A percentile compares a stretch with the other conserved stretches of the same genome.
Evolutionary conservation across 768 basidiomycete species (phyloP).

Genomic region (Rhodotorula kratochvilovae): DNA sequence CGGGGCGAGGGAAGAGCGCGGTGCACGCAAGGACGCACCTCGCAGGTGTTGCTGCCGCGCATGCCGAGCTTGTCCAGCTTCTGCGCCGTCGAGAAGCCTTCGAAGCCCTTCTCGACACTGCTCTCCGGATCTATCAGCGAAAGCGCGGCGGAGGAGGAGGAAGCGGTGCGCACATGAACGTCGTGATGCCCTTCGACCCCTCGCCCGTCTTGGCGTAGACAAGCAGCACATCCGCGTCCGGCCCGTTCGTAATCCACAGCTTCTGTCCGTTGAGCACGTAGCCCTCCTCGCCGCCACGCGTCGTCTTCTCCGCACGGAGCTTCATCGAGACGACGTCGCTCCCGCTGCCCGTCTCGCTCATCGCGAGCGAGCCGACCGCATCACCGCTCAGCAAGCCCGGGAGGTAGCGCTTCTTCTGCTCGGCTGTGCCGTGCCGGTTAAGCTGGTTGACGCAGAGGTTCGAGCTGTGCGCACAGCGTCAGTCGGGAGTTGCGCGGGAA

Average conservation of each 20-base stretch:
- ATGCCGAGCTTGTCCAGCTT: conserved; percentile 95
- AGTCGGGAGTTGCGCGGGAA: conserved; percentile 53
- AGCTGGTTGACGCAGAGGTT: conserved; percentile 84
- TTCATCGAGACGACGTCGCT: conserved; percentile 88
- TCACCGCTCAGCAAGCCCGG: conserved; percentile 69
- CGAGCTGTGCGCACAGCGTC: conserved; percentile 48
- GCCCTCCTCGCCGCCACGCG: conserved; percentile 54
- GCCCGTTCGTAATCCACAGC: conserved; percentile 81
- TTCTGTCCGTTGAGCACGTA: conserved; percentile 83
- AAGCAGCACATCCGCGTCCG: conserved; percentile 79
- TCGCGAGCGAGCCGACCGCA: conserved; percentile 79
- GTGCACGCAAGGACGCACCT: conserved; percentile 56
- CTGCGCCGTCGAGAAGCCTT: conserved; percentile 81
- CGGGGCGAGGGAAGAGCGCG: neutral
- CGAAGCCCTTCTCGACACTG: conserved; percentile 67
- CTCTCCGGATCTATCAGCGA: neutral
- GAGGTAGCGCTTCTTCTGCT: conserved; percentile 79
- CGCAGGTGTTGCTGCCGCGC: conserved; percentile 92
- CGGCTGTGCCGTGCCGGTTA: conserved; percentile 72
- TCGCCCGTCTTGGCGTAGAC: conserved; percentile 85
- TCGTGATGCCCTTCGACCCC: conserved; percentile 81
- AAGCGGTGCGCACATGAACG: conserved; percentile 59
- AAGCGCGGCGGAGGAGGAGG: fast-evolving
- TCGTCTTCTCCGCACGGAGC: conserved; percentile 69
- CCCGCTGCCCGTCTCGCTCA: conserved; percentile 88